Percentiles rank a stretch among this genome's conserved stretches.
These are phyloP conservation scores for Amauroascus niger DNA, from an alignment of 2,329 filamentous ascomycete species.

Conservation along the genomic window DNA sequence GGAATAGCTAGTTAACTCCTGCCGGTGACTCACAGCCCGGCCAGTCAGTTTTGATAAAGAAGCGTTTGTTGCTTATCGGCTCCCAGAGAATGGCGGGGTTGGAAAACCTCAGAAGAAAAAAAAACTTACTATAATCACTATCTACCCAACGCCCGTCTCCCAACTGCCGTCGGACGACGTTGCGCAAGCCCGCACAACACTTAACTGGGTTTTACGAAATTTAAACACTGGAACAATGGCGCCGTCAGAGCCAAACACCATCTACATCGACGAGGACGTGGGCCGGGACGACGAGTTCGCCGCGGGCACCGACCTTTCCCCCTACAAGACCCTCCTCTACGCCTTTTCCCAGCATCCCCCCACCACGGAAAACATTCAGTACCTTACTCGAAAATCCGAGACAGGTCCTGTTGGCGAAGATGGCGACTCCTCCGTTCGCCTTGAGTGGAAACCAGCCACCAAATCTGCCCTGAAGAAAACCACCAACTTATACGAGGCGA, in stretches of 20 bases:
- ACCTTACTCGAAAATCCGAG: constrained; percentile 58
- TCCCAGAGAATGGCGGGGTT: background rate
- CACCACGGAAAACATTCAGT: constrained; percentile 48
- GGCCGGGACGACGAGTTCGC: constrained; percentile 60
- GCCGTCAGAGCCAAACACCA: constrained; percentile 29
- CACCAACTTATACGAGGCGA: constrained; percentile 59
- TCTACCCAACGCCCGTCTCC: too few species aligned
- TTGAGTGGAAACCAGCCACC: constrained; percentile 70
- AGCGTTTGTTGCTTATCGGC: background rate
- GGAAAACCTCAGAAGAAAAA: background rate
- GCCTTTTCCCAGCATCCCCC: constrained; percentile 64
- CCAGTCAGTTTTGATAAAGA: too few species aligned
- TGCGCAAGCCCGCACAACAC: background rate
- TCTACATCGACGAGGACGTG: constrained; percentile 73
- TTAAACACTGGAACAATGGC: constrained; percentile 8
- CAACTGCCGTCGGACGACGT: background rate
- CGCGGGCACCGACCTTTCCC: constrained; percentile 59
- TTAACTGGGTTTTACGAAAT: background rate
- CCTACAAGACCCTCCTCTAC: constrained; percentile 71
- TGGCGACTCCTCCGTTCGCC: constrained; percentile 53
- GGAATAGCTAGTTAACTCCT: too few species aligned
- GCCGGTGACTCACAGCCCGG: background rate
- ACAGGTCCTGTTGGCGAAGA: constrained; percentile 51
- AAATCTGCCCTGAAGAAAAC: constrained; percentile 84
- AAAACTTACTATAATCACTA: background rate